Conservation (phyloP, 257 asterid genomes). For the Striga asiatica region DNA sequence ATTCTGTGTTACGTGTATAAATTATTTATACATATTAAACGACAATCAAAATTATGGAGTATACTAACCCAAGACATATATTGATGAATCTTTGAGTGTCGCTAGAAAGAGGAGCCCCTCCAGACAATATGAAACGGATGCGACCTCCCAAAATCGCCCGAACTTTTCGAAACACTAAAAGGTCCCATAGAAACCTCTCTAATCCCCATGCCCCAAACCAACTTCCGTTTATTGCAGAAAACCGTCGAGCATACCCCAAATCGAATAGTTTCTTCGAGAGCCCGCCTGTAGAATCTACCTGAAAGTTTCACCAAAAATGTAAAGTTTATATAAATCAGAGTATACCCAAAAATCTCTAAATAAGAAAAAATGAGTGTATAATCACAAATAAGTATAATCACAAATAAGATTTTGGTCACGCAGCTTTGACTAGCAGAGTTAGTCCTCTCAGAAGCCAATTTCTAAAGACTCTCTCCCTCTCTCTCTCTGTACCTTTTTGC, state of each 20-base stretch:
- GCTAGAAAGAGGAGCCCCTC: constrained; percentile 96
- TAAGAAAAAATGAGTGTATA: constrained; percentile 8
- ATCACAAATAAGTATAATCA: too few species aligned
- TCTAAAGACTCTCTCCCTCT: too few species aligned
- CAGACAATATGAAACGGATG: constrained; percentile 85
- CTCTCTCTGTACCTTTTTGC: constrained; percentile 75
- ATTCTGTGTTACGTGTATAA: too few species aligned
- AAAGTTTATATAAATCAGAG: constrained; percentile 5
- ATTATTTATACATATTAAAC: background rate
- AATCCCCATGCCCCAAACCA: constrained; percentile 99
- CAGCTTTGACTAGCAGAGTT: too few species aligned
- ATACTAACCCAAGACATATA: constrained; percentile 87
- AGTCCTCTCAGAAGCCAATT: too few species aligned
- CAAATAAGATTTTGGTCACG: too few species aligned
- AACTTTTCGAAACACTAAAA: constrained; percentile 77
- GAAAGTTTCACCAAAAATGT: constrained; percentile 22
- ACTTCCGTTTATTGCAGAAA: constrained; percentile 82
- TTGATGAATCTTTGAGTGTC: constrained; percentile 97
- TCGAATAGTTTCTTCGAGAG: constrained; percentile 71
- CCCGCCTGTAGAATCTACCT: constrained; percentile 89
- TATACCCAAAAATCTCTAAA: constrained; percentile 2
- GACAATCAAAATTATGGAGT: constrained; percentile 1
- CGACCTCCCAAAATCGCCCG: constrained; percentile 93
- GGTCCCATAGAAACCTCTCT: constrained; percentile 75
- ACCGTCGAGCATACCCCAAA: constrained; percentile 77